These are phyloP conservation scores for Arthrobotrys sphaeroides DNA, from an alignment of 2,329 filamentous ascomycete genomes.

Conservation along the genomic window DNA sequence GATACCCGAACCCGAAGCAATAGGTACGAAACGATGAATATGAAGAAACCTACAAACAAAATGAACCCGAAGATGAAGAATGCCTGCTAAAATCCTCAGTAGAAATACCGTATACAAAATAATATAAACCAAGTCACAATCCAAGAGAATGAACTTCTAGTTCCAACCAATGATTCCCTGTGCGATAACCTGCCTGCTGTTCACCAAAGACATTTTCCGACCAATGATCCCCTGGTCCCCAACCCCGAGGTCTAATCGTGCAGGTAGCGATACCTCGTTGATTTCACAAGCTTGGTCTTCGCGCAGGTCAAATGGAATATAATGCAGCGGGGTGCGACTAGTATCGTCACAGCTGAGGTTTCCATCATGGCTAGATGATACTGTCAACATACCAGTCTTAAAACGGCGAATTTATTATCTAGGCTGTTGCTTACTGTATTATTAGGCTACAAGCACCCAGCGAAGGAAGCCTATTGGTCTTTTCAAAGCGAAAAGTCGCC, in stretches of 20 bases:
- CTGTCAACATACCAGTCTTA: background rate
- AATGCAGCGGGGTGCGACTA: constrained; percentile 4
- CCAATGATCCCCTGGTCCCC: constrained; percentile 41
- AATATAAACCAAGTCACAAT: too few relatives aligned
- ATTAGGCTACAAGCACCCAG: constrained; percentile 25
- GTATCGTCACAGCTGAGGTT: constrained; percentile 14
- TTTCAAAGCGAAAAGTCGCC: constrained; percentile 32
- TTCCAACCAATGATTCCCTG: constrained; percentile 53
- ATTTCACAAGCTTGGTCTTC: constrained; percentile 10
- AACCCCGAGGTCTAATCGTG: constrained; percentile 47
- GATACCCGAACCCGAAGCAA: too few relatives aligned
- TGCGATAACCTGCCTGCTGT: constrained; percentile 46
- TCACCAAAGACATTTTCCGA: constrained; percentile 46
- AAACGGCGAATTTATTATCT: too few relatives aligned
- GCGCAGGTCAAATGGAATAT: constrained; percentile 25
- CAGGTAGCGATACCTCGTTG: constrained; percentile 10
- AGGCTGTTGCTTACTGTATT: constrained; percentile 32
- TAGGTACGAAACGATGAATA: too few relatives aligned
- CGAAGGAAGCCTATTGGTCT: background rate
- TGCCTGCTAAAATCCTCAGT: too few relatives aligned
- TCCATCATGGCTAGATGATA: constrained; percentile 31
- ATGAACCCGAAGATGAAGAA: too few relatives aligned
- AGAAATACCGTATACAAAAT: too few relatives aligned
- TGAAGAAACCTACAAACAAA: too few relatives aligned
- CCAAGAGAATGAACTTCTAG: background rate